Evolutionary conservation across 129 eudicot species (phyloP), one percentile per base, ranked within the genome.

Genomic region (Artemisia tridentata): DNA sequence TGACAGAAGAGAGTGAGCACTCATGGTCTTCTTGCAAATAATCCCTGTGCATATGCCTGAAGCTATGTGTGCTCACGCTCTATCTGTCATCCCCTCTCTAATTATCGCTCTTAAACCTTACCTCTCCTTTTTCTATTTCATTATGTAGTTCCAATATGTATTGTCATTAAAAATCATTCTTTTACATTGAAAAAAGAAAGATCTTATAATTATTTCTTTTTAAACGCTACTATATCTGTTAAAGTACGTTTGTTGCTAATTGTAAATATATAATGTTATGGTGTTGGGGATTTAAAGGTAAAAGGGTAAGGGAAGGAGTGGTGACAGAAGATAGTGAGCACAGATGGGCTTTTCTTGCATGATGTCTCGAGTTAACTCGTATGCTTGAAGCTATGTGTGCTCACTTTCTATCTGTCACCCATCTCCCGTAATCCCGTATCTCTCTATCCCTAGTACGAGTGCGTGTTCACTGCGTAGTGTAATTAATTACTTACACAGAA

Each of bases 11-110:
- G 82, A 82, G 86, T 78, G 86, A 82, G 86, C 86, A 78, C 86
- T 25, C 80, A 81, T 71, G 82, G 71, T 56, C 59, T 66, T 71
- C 31, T 7, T 56, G 73, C 73, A 75, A 55, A 73, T 73, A 57
- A 3, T 16, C 7, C 11, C 23, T 12, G 23, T 59, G 4, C n/a
- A 50, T 55, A 69, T 82, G 95, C 87, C 78, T 80, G 86, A 84
- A 80, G 83, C 88, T 80, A 72, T 84, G 82, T 43, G 95, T 84
- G 95, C 95, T 88, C 84, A 88, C 90, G 63, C 90, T 88, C 96
- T 88, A 19, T 81, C 91, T 83, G 96, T 88, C 96, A 85, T 83
- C 91, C 71, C 85, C 69, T 0, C 16, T 38, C 16, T 57, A n/a
- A 18, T 7, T 3, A 13, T 73, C 18, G 0, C n/a, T 7, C 10